These are phyloP conservation scores for Aspergillus calidoustus DNA, from an alignment of 2,329 filamentous ascomycete species.

Conservation along the genomic window DNA sequence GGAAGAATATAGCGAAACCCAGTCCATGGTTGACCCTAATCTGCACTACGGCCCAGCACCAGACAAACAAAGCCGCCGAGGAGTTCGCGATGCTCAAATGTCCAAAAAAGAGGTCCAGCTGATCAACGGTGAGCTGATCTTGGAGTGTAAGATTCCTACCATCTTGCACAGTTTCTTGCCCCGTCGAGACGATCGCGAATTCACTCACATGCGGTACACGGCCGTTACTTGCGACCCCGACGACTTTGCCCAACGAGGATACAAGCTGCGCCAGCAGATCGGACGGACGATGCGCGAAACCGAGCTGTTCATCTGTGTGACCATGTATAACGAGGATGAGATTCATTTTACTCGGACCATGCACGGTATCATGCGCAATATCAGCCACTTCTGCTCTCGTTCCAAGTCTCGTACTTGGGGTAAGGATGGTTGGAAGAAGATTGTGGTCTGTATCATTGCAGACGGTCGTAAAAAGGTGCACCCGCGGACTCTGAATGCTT, in stretches of 20 bases:
- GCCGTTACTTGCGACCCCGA: slow-evolving; percentile 98
- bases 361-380: slow-evolving; percentile 98
- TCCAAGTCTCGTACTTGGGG: slow-evolving; percentile 95
- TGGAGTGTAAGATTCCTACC: slow-evolving; percentile 98
- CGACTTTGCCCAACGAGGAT: slow-evolving; percentile 85
- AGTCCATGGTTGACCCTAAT: slow-evolving; percentile 63
- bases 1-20: slow-evolving; percentile 52
- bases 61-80: slow-evolving; percentile 81
- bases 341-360: slow-evolving; percentile 96
- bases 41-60: slow-evolving; percentile 85
- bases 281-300: slow-evolving; percentile 84
- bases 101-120: slow-evolving; percentile 91
- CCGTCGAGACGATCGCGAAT: slow-evolving; percentile 88
- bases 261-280: slow-evolving; percentile 90
- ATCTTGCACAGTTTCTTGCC: slow-evolving; percentile 97
- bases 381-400: slow-evolving; percentile 92
- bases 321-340: slow-evolving; percentile 99
- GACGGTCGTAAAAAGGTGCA: slow-evolving; percentile 95
- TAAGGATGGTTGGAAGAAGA: slow-evolving; percentile 97
- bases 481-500: slow-evolving; percentile 86
- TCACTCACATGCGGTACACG: slow-evolving; percentile 98
- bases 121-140: slow-evolving; percentile 95
- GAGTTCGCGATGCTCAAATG: slow-evolving; percentile 85
- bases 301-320: slow-evolving; percentile 94
- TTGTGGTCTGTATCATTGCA: slow-evolving; percentile 95